Conservation (phyloP, 2,329 filamentous ascomycete species). For the Penicillium sp. region DNA sequence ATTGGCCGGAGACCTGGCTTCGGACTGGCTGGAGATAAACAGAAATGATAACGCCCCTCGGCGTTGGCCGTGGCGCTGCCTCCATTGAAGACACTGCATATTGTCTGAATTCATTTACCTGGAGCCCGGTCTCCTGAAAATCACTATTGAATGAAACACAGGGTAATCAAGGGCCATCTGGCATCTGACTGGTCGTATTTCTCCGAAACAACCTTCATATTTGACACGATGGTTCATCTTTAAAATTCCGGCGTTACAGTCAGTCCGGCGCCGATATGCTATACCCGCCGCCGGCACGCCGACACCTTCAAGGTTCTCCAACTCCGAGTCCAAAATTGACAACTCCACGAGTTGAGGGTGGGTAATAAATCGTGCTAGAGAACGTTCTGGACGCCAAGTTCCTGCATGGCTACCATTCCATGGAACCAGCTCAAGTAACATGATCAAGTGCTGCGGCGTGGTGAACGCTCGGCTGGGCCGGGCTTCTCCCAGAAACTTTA, state of each 20-base stretch:
- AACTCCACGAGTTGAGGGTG: background rate
- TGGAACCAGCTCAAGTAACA: background rate
- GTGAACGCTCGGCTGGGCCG: background rate
- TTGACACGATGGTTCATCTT: background rate
- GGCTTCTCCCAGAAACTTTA: background rate
- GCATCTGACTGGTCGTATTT: background rate
- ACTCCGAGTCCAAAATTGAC: background rate
- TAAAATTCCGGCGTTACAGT: background rate
- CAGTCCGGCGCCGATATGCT: background rate
- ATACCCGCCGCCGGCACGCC: too few species aligned
- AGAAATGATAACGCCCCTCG: background rate
- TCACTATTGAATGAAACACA: background rate
- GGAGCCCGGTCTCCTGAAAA: background rate
- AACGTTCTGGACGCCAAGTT: background rate
- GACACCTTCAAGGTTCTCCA: background rate
- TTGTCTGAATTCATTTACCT: background rate
- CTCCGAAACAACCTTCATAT: background rate
- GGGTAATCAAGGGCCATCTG: background rate
- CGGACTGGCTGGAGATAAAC: constrained; percentile 18
- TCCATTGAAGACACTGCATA: background rate
- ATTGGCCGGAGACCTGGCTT: constrained; percentile 4
- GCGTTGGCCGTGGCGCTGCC: background rate
- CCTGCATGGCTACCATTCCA: background rate
- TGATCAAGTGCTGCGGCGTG: background rate
- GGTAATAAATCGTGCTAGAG: background rate